Base-by-base conservation (phyloP, 2,329 filamentous ascomycete genomes). In the Akanthomyces muscarius region DNA sequence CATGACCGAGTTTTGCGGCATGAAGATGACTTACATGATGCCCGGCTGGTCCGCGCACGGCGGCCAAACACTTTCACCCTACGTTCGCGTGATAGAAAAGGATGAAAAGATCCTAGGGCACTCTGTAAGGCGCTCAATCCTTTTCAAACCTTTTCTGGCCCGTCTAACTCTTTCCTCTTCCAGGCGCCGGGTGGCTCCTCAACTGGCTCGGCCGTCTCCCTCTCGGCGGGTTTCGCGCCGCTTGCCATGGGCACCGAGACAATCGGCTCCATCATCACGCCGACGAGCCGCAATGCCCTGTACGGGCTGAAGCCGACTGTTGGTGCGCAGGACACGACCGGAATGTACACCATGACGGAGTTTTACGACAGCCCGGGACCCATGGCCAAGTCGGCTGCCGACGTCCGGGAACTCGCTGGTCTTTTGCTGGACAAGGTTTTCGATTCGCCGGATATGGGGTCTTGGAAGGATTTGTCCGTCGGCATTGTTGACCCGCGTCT, bases 241-340 rank as follows among this genome's bases (percentile, higher is more conserved):
- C 64, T 76, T 4, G 69, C 71, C 10, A 69, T 75, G 30, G 73
- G 68, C 8, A 72, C 71, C 21, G 73, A 76, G 64, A 75, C 74
- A 7, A 66, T 69, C 13, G 72, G 73, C 5, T 75, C 70, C 1
- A 68, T 72, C 21, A 64, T 72, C 23, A 67, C 66, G 0, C 69
- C 70, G 0, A 48, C 68, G 1, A 64, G 60, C 0, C 59, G 70
- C 2, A 63, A 68, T 2, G 69, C 65, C 5, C 41, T 74, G 1
- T 74, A 71, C 55, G 67, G 68, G 2, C 47, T 74, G 33, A 74
- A 72, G 48, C 68, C 69, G 1, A 68, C 66, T 2, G 45, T 65
- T 4, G 66, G 66, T n/a, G 63, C 44, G 6, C 64, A 67, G 44
- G n/a, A 68, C 50, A 52, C 47, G 44, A 41, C 59, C 10, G 69